phyloP scores from a whole-genome alignment of 2,329 filamentous ascomycete species.

The Beauveria rudraprayagi region DNA sequence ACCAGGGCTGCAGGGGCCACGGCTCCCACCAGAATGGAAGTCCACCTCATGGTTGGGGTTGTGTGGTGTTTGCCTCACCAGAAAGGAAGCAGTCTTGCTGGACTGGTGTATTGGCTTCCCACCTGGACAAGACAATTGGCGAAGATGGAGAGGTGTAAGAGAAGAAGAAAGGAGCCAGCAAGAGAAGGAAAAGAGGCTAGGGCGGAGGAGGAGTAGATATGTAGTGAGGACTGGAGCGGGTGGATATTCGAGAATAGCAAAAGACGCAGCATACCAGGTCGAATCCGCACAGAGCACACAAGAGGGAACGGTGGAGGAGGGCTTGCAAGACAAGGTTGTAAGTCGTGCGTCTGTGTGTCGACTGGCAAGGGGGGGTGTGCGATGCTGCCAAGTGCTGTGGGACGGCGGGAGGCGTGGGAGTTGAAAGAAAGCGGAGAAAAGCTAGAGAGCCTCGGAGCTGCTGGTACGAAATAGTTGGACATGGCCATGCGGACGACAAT shows the following conservation, averaged over 20 bases:
- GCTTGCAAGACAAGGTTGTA: conserved; percentile 3
- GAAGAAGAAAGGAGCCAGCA: conserved; percentile 1
- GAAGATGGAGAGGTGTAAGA: conserved; percentile 4
- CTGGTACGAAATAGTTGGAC: not conserved
- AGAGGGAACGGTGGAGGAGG: conserved; percentile 7
- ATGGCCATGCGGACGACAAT: conserved; percentile 1
- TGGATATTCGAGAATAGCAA: conserved; percentile 8
- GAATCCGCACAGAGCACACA: not conserved
- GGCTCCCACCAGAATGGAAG: conserved; percentile 25
- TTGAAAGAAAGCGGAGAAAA: conserved; percentile 6
- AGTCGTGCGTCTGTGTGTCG: conserved; percentile 6
- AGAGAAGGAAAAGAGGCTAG: conserved; percentile 4
- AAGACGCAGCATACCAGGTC: not conserved
- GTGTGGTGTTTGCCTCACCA: conserved; percentile 10
- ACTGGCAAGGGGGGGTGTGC: conserved; percentile 2
- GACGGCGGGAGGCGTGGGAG: not conserved
- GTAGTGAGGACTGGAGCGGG: conserved; percentile 6
- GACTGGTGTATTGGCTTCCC: conserved; percentile 10
- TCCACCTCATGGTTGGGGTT: conserved; percentile 28
- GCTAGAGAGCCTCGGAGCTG: not conserved
- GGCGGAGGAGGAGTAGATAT: conserved; percentile 9
- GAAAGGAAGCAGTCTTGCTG: conserved; percentile 10
- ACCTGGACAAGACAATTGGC: conserved; percentile 9
- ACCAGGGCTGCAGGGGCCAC: conserved; percentile 27
- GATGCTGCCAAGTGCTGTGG: not conserved